Conservation (phyloP, 805 yeast species). For the Candida awuae region DNA sequence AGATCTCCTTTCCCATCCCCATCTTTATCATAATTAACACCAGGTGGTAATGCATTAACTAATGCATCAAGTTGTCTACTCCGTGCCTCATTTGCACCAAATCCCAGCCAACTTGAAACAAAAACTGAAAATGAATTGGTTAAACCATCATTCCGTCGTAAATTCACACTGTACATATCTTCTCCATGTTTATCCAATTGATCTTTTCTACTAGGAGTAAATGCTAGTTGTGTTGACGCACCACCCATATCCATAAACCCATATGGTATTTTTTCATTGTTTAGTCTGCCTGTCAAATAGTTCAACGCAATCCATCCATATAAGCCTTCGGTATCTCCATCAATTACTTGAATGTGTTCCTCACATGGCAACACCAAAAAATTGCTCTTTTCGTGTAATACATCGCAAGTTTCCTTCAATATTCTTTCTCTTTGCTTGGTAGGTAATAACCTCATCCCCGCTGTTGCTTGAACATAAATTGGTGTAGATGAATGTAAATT, state of each 20-base stretch:
- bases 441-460: constrained; percentile 85
- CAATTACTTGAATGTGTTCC: constrained; percentile 74
- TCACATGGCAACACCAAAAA: constrained; percentile 56
- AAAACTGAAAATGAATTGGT: constrained; percentile 75
- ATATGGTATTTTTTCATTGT: constrained; percentile 36
- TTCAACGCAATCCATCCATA: constrained; percentile 95
- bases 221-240: constrained; percentile 93
- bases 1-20: constrained; percentile 42
- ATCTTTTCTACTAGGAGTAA: constrained; percentile 62
- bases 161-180: constrained; percentile 57
- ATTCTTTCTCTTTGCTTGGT: constrained; percentile 44
- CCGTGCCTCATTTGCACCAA: constrained; percentile 94
- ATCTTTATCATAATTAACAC: constrained; percentile 34
- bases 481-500: constrained; percentile 63
- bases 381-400: constrained; percentile 43
- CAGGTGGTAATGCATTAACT: constrained; percentile 41
- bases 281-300: constrained; percentile 63
- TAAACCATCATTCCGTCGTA: constrained; percentile 65
- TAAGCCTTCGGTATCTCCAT: constrained; percentile 90
- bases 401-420: constrained; percentile 51
- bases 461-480: constrained; percentile 86
- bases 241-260: constrained; percentile 99
- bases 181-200: constrained; percentile 61
- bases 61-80: constrained; percentile 55
- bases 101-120: constrained; percentile 95